phyloP scores from a whole-genome alignment of 2,329 filamentous ascomycete species.

The Paracorniculantispora psalliotae region DNA sequence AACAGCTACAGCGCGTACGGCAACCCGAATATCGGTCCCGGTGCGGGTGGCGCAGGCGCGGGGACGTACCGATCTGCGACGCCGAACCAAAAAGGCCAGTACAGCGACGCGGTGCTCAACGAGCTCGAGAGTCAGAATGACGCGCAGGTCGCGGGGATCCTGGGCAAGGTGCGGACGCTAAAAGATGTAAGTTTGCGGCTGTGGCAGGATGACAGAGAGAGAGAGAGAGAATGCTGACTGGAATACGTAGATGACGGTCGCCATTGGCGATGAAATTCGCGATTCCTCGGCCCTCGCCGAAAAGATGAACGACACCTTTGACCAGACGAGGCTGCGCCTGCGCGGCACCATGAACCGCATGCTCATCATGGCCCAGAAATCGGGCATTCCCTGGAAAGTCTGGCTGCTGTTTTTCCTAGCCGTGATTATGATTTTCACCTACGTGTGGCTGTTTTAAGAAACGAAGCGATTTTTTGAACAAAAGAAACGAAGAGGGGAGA shows the following conservation, averaged over 20 bases:
- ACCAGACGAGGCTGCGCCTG: slow-evolving; percentile 73
- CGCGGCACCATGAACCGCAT: slow-evolving; percentile 95
- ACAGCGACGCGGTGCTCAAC: slow-evolving; percentile 84
- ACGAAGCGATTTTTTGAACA: neutral
- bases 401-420: slow-evolving; percentile 87
- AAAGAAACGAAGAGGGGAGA: neutral
- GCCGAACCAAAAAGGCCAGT: slow-evolving; percentile 78
- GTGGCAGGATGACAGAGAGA: neutral
- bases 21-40: slow-evolving; percentile 7
- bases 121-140: slow-evolving; percentile 97
- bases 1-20: slow-evolving; percentile 9
- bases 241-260: slow-evolving; percentile 66
- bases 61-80: slow-evolving; percentile 57
- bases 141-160: slow-evolving; percentile 80
- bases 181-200: slow-evolving; percentile 65
- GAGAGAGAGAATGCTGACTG: slow-evolving; percentile 13
- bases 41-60: slow-evolving; percentile 12
- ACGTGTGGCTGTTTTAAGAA: slow-evolving; percentile 80
- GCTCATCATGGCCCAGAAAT: slow-evolving; percentile 89
- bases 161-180: slow-evolving; percentile 81
- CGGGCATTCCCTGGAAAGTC: slow-evolving; percentile 91
- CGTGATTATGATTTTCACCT: slow-evolving; percentile 78
- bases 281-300: slow-evolving; percentile 83
- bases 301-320: slow-evolving; percentile 94
- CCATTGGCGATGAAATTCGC: slow-evolving; percentile 93